These are phyloP conservation scores for Beauveria pseudobassiana DNA, from an alignment of 2,329 filamentous ascomycete genomes.

Conservation along the genomic window DNA sequence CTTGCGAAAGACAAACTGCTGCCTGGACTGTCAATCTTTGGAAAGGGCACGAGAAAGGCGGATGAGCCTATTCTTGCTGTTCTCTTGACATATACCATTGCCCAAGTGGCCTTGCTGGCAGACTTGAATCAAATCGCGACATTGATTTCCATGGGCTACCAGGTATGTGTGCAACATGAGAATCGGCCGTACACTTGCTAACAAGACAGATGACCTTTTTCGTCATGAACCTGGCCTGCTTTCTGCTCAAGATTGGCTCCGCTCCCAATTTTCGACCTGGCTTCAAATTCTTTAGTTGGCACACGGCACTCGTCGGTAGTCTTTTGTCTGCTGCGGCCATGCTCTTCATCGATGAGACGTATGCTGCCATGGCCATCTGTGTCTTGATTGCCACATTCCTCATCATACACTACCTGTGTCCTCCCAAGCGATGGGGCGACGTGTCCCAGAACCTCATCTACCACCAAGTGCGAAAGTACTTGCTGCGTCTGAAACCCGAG, in stretches of 20 bases:
- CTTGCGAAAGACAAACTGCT: slow-evolving; percentile 72
- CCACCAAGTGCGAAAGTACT: slow-evolving; percentile 75
- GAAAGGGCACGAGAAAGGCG: slow-evolving; percentile 60
- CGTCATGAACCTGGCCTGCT: slow-evolving; percentile 81
- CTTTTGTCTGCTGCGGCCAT: slow-evolving; percentile 72
- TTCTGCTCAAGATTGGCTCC: slow-evolving; percentile 77
- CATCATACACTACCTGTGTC: slow-evolving; percentile 76
- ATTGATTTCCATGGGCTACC: slow-evolving; percentile 83
- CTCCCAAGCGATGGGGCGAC: slow-evolving; percentile 84
- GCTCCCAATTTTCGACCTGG: slow-evolving; percentile 84
- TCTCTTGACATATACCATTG: slow-evolving; percentile 64
- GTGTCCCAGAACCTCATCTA: slow-evolving; percentile 87
- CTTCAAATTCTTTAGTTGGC: slow-evolving; percentile 84
- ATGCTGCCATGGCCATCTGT: slow-evolving; percentile 67
- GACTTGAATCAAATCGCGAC: slow-evolving; percentile 85
- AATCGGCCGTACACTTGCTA: slow-evolving; percentile 4
- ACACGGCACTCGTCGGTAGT: slow-evolving; percentile 68
- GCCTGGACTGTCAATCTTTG: slow-evolving; percentile 67
- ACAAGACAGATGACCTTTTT: slow-evolving; percentile 69
- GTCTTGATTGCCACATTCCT: slow-evolving; percentile 71
- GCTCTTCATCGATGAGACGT: slow-evolving; percentile 83
- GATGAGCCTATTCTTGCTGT: slow-evolving; percentile 76
- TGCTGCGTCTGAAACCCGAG: slow-evolving; percentile 74
- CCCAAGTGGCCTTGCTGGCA: slow-evolving; percentile 73
- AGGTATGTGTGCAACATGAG: slow-evolving; percentile 35